Conservation (phyloP, 2,329 filamentous ascomycete genomes). For the Cladosporium velox region DNA sequence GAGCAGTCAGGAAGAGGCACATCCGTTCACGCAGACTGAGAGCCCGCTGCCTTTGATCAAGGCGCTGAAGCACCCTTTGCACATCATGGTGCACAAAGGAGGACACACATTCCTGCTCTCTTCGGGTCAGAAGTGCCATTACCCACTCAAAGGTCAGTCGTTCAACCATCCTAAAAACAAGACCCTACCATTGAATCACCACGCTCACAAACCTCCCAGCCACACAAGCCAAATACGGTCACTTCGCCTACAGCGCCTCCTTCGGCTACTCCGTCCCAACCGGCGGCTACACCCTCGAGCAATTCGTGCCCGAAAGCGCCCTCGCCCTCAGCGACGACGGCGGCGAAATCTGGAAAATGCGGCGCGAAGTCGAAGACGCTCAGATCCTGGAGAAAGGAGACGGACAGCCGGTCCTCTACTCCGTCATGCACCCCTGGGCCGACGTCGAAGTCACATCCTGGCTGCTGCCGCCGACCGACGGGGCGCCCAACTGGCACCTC, state of each 20-base stretch:
- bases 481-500: conserved; percentile 69
- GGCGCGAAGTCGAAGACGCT: conserved; percentile 67
- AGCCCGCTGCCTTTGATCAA: conserved; percentile 59
- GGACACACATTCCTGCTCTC: conserved; percentile 75
- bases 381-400: conserved; percentile 60
- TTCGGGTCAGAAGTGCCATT: conserved; percentile 78
- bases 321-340: conserved; percentile 75
- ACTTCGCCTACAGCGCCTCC: conserved; percentile 74
- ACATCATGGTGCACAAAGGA: conserved; percentile 68
- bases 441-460: conserved; percentile 68
- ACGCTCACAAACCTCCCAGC: too few relatives aligned
- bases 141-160: conserved; percentile 63
- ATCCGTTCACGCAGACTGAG: conserved; percentile 50
- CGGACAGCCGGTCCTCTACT: conserved; percentile 62
- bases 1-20: conserved; percentile 65
- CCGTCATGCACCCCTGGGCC: conserved; percentile 68
- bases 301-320: conserved; percentile 74
- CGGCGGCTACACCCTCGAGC: conserved; percentile 72
- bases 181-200: too few relatives aligned
- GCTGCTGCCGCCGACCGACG: conserved; percentile 62
- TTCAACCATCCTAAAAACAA: neutral
- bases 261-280: conserved; percentile 79
- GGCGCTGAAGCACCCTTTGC: conserved; percentile 66
- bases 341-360: conserved; percentile 76
- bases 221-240: conserved; percentile 78